phyloP scores from a whole-genome alignment of 257 asterid species.

The Echium plantagineum region DNA sequence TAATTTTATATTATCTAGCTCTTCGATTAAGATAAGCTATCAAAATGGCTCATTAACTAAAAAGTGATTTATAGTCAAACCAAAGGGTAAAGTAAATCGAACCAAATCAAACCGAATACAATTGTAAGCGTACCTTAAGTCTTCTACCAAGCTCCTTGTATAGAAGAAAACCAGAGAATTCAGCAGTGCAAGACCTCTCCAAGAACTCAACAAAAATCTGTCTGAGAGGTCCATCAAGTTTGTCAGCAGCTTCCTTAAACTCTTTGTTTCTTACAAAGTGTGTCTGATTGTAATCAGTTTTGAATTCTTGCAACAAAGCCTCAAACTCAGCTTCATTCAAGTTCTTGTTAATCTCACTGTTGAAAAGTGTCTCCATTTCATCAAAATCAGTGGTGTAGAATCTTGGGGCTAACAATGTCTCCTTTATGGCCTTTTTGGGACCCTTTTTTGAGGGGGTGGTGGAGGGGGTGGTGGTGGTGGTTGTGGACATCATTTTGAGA shows the following conservation, averaged over 20 bases:
- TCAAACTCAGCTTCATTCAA: constrained; percentile 75
- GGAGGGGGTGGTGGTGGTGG: constrained; percentile 25
- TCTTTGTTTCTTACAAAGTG: constrained; percentile 87
- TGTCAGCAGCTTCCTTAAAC: constrained; percentile 87
- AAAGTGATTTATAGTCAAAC: no score
- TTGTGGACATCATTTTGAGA: constrained; percentile 41
- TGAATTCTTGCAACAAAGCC: constrained; percentile 86
- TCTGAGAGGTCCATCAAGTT: constrained; percentile 65
- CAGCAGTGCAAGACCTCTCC: constrained; percentile 94
- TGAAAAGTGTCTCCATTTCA: constrained; percentile 96
- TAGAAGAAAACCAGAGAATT: constrained; percentile 93
- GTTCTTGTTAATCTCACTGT: constrained; percentile 83
- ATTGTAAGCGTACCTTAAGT: constrained; percentile 59
- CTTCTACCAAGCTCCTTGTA: constrained; percentile 84
- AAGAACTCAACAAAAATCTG: constrained; percentile 79
- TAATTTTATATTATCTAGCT: no score
- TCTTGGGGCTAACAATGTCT: constrained; percentile 59
- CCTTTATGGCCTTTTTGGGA: constrained; percentile 53
- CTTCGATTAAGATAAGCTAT: no score
- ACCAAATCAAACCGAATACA: no score
- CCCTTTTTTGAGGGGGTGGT: constrained; percentile 29
- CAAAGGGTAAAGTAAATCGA: no score
- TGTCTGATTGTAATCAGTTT: constrained; percentile 94
- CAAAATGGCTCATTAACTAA: no score
- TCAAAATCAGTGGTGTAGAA: constrained; percentile 92